These are phyloP conservation scores for Aspergillus bombycis DNA, from an alignment of 2,329 filamentous ascomycete genomes.

Conservation along the genomic window DNA sequence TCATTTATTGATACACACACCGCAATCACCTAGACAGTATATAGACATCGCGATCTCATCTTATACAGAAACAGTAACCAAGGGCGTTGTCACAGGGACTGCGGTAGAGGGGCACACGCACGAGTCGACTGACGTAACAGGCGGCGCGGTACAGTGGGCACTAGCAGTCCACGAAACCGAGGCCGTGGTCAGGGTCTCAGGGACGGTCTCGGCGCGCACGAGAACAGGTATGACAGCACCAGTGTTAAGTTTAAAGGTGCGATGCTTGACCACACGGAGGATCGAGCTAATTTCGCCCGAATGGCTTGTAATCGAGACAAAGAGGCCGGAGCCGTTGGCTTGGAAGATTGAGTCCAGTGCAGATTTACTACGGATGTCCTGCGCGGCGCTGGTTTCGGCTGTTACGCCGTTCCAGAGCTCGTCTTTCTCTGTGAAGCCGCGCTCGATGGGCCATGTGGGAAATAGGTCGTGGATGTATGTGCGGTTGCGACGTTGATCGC, in stretches of 20 bases:
- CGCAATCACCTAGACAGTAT: background rate
- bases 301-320: constrained; percentile 60
- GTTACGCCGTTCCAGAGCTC: constrained; percentile 55
- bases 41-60: background rate
- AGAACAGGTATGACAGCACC: constrained; percentile 56
- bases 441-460: constrained; percentile 55
- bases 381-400: constrained; percentile 51
- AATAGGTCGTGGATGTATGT: constrained; percentile 53
- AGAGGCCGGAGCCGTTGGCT: constrained; percentile 42
- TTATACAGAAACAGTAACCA: constrained; percentile 21
- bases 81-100: constrained; percentile 32
- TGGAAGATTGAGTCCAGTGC: constrained; percentile 58
- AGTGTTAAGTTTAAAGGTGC: constrained; percentile 49
- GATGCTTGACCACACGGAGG: constrained; percentile 49
- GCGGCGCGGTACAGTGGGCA: constrained; percentile 38
- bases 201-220: constrained; percentile 45
- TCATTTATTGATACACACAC: background rate
- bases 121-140: constrained; percentile 29
- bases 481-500: constrained; percentile 56
- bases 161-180: constrained; percentile 32
- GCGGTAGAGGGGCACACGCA: constrained; percentile 37
- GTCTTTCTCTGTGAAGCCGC: constrained; percentile 57
- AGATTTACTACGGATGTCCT: constrained; percentile 48
- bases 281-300: constrained; percentile 60
- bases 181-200: constrained; percentile 17